phyloP scores from a whole-genome alignment of 805 yeast species.

The Lipomyces yamadae region DNA sequence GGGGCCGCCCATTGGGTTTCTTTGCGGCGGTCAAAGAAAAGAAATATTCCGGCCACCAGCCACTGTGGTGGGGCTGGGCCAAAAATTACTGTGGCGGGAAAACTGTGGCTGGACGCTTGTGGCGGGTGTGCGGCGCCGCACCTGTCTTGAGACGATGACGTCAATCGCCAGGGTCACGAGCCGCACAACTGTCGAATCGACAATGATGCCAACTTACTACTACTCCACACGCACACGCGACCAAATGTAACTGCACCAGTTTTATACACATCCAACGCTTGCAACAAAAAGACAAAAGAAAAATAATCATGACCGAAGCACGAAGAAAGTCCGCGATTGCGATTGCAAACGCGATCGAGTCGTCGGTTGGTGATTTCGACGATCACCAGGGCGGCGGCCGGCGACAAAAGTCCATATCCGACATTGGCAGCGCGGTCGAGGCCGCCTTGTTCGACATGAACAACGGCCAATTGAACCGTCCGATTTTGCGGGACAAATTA shows the following conservation, averaged over 20 bases:
- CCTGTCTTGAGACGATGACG: neutral
- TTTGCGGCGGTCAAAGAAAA: no score
- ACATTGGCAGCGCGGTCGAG: conserved; percentile 22
- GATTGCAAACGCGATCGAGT: conserved; percentile 14
- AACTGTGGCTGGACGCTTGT: no score
- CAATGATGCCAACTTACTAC: neutral
- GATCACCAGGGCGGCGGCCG: conserved; percentile 4
- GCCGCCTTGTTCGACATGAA: conserved; percentile 15
- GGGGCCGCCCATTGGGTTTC: no score
- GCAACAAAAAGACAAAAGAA: no score
- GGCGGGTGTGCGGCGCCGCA: no score
- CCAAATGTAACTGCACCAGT: no score
- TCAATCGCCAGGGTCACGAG: neutral
- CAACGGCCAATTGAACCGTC: conserved; percentile 43
- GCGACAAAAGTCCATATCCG: neutral
- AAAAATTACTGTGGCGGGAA: no score
- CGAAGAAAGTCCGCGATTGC: conserved; percentile 21
- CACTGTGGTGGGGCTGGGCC: no score
- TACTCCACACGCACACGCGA: no score
- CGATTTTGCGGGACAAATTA: conserved; percentile 49
- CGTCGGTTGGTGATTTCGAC: neutral
- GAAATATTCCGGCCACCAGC: no score
- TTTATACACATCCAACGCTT: no score
- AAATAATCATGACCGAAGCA: conserved; percentile 16
- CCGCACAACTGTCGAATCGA: no score